Evolutionary conservation across 163 green algal species (phyloP), one percentile per base, ranked within the genome.

Genomic region (Smithsoniella earleae): DNA sequence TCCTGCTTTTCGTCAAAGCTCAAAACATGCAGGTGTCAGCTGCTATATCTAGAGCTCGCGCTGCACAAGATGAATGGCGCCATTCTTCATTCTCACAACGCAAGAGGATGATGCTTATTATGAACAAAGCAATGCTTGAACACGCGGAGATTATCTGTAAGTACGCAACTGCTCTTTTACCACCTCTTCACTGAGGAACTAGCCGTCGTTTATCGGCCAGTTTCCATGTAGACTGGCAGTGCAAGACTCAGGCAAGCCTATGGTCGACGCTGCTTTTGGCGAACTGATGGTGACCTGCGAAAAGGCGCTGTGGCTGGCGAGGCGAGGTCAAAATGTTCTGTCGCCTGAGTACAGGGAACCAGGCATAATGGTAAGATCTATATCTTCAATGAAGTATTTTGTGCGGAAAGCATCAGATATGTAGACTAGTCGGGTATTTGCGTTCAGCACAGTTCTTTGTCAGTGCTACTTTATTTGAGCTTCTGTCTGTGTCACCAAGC

Each of bases 231-330:
- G 89, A 64, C 89, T 97, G 22, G 90, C 92, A 2, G 82, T 91
- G 0, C 83, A 86, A n/a, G 93, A 98, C 79, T 92, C 84, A 4
- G 93, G 93, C 75, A 98, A 98, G 81, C 83, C 89, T 1, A 81
- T 94, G 80, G 86, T 98, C n/a, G 93, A 98, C 75, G 94, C 90
- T 36, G 88, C 90, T 4, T 92, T 98, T 79, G 93, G 92, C 0
- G 94, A 98, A 83, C 83, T 97, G 8, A 84, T 98, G 30, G 88
- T 91, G 16, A 98, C 94, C 13, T 96, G 91, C 66, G 94, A 98
- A 82, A 98, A 98, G 84, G 91, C 97, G 34, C 80, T 83, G 34
- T 98, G 94, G 94, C 82, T 98, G 64, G 74, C 87, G n/a, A 77
- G 75, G 3, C 85, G 97, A 66, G 94, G 91, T 0, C 89, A 96